These are phyloP conservation scores for Teunomyces barrocoloradensis DNA, from an alignment of 805 yeast species.

Conservation along the genomic window DNA sequence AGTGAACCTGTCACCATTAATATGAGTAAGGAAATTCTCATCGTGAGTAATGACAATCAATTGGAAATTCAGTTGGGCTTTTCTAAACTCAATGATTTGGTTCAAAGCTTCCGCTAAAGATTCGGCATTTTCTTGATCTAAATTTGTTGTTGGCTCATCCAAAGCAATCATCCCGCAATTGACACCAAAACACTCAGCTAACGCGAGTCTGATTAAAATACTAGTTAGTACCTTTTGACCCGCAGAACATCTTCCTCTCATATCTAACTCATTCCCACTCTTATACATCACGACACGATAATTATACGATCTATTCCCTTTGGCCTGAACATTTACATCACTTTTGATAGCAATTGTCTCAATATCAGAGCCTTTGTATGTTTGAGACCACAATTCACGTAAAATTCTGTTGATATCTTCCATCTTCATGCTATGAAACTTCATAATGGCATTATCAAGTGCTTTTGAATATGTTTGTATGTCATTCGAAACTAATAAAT, in stretches of 20 bases:
- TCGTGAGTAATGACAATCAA: slow-evolving; percentile 95
- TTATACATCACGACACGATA: slow-evolving; percentile 95
- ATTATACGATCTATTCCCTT: slow-evolving; percentile 70
- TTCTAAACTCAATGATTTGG: slow-evolving; percentile 70
- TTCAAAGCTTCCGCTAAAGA: slow-evolving; percentile 80
- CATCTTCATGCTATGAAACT: slow-evolving; percentile 88
- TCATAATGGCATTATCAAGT: slow-evolving; percentile 89
- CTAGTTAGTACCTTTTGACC: slow-evolving; percentile 96
- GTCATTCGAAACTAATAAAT: slow-evolving; percentile 74
- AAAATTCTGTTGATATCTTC: slow-evolving; percentile 83
- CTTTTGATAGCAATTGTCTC: slow-evolving; percentile 85
- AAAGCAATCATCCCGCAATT: slow-evolving; percentile 94
- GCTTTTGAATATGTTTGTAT: slow-evolving; percentile 79
- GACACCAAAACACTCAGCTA: slow-evolving; percentile 93
- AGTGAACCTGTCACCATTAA: slow-evolving; percentile 81
- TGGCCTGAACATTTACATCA: slow-evolving; percentile 57
- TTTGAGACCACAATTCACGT: slow-evolving; percentile 89
- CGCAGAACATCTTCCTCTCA: slow-evolving; percentile 98
- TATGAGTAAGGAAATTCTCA: slow-evolving; percentile 79
- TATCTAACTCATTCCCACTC: slow-evolving; percentile 86
- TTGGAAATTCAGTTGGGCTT: slow-evolving; percentile 84
- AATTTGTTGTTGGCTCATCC: slow-evolving; percentile 96
- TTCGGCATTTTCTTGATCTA: slow-evolving; percentile 86
- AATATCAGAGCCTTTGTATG: slow-evolving; percentile 93
- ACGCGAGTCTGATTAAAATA: slow-evolving; percentile 83